These are phyloP conservation scores for Ceratobasidium sp. DNA, from an alignment of 1,284 basidiomycete genomes.

Conservation along the genomic window DNA sequence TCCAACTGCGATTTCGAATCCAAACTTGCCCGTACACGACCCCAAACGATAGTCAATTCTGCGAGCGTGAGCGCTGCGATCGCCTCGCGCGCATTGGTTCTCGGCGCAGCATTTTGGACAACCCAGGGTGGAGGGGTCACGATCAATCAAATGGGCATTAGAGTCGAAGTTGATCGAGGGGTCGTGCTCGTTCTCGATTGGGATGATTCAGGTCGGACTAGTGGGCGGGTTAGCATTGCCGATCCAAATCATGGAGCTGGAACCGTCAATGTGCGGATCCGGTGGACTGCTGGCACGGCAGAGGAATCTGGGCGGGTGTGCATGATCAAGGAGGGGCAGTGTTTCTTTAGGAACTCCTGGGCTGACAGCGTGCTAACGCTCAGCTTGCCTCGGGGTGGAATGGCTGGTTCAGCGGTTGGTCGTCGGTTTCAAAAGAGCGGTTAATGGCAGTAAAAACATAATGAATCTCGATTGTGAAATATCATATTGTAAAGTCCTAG, in stretches of 20 bases:
- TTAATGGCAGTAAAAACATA: not conserved
- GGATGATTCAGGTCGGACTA: not conserved
- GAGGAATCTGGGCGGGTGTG: not conserved
- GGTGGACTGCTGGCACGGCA: not conserved
- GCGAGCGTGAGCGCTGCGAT: constrained; percentile 14
- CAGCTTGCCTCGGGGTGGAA: constrained; percentile 6
- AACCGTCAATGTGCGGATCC: constrained; percentile 7
- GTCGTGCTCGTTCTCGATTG: constrained; percentile 17
- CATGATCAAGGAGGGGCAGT: not conserved
- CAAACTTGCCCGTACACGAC: constrained; percentile 1
- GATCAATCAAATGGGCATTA: constrained; percentile 5
- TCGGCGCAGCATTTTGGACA: constrained; percentile 25
- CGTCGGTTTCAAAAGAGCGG: constrained; percentile 2
- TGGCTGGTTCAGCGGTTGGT: constrained; percentile 13
- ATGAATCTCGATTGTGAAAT: too few species aligned
- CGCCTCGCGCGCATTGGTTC: not conserved
- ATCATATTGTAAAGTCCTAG: too few species aligned
- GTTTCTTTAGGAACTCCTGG: not conserved
- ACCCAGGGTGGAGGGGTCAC: not conserved
- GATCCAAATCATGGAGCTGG: constrained; percentile 21
- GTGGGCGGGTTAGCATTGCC: constrained; percentile 1
- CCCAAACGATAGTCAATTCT: constrained; percentile 12
- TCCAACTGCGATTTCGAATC: not conserved
- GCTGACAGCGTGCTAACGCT: constrained; percentile 10
- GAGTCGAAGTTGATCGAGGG: constrained; percentile 1